Evolutionary conservation across 352 stramenopile species (phyloP).

Genomic region (Globisporangium abappressorium): DNA sequence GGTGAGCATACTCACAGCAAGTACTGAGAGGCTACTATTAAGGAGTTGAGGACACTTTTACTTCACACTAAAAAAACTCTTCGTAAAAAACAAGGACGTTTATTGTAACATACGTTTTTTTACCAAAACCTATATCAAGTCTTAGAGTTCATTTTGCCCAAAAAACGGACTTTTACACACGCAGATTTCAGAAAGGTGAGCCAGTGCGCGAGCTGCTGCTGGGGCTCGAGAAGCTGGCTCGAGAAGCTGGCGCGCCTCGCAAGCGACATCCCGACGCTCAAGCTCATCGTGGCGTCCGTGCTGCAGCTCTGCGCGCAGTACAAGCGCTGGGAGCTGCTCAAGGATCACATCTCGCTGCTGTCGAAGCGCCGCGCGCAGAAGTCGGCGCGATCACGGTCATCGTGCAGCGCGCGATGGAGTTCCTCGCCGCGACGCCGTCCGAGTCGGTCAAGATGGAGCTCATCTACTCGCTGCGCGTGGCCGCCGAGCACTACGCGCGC

Average conservation of each 20-base stretch:
- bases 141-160: too few relatives aligned
- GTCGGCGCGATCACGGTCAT: conserved; percentile 83
- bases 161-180: too few relatives aligned
- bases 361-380: conserved; percentile 89
- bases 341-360: conserved; percentile 82
- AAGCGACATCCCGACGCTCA: conserved; percentile 87
- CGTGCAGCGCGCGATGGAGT: conserved; percentile 84
- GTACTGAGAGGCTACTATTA: too few relatives aligned
- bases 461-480: conserved; percentile 92
- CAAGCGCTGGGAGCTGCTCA: conserved; percentile 89
- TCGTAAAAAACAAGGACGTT: too few relatives aligned
- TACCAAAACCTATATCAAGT: too few relatives aligned
- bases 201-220: conserved; percentile 67
- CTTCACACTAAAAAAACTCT: too few relatives aligned
- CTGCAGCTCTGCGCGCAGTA: conserved; percentile 76
- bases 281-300: conserved; percentile 70
- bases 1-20: too few relatives aligned
- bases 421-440: conserved; percentile 66
- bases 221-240: conserved; percentile 84
- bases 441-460: conserved; percentile 90
- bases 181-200: too few relatives aligned
- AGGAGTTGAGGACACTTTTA: too few relatives aligned
- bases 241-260: conserved; percentile 80
- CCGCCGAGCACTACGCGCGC: conserved; percentile 94
- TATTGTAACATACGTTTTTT: too few relatives aligned